phyloP scores from a whole-genome alignment of 2,329 filamentous ascomycete species.

The Penicillium sp. region DNA sequence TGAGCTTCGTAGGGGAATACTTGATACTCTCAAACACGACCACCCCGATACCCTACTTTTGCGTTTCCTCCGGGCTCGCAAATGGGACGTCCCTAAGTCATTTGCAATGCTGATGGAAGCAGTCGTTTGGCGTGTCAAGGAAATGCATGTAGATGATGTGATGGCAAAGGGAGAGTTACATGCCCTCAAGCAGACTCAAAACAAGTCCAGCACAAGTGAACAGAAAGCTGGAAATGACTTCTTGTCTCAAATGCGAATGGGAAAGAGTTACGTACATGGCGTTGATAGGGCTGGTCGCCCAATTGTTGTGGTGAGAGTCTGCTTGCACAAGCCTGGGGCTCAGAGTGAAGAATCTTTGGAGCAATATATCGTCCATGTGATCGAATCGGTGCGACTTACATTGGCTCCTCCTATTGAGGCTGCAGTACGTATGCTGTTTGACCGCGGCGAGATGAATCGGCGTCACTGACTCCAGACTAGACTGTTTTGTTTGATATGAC shows the following conservation, averaged over 20 bases:
- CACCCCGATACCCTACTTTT: conserved; percentile 80
- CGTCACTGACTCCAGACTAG: conserved; percentile 44
- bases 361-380: conserved; percentile 83
- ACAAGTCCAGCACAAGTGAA: conserved; percentile 50
- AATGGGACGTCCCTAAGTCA: conserved; percentile 90
- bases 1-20: conserved; percentile 72
- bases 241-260: conserved; percentile 75
- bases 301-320: conserved; percentile 76
- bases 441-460: not conserved
- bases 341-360: conserved; percentile 80
- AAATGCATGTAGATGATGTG: conserved; percentile 84
- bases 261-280: conserved; percentile 88
- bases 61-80: conserved; percentile 76
- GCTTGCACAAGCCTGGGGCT: conserved; percentile 78
- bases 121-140: conserved; percentile 78
- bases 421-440: conserved; percentile 59
- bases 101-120: conserved; percentile 88
- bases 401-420: conserved; percentile 78
- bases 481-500: conserved; percentile 95
- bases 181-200: conserved; percentile 58
- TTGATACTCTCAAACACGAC: conserved; percentile 89
- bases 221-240: conserved; percentile 73
- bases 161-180: conserved; percentile 69
- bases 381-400: conserved; percentile 85
- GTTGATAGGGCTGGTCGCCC: conserved; percentile 77